These are phyloP conservation scores for Lentinula detonsa DNA, from an alignment of 768 basidiomycete genomes.

Conservation along the genomic window DNA sequence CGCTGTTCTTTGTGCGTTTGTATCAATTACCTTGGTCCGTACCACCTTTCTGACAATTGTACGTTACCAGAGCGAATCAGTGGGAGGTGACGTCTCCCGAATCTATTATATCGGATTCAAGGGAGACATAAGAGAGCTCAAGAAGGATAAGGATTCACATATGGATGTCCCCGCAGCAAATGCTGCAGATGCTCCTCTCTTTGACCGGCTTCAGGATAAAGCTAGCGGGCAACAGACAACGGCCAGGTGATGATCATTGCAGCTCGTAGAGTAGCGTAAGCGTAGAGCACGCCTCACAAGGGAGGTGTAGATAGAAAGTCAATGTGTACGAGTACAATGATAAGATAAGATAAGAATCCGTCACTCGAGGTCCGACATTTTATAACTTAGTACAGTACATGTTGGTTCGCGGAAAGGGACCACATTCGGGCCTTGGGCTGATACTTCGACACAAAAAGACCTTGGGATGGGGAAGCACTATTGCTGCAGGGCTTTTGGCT, in stretches of 20 bases:
- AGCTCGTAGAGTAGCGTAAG: no score
- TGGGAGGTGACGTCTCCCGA: constrained; percentile 57
- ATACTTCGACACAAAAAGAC: neutral
- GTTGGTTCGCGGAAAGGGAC: neutral
- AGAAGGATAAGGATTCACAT: constrained; percentile 55
- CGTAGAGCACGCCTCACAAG: no score
- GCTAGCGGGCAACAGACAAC: constrained; percentile 41
- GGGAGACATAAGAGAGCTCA: constrained; percentile 53
- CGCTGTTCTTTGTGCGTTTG: constrained; percentile 71
- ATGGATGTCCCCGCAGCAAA: constrained; percentile 77
- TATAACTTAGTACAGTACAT: neutral
- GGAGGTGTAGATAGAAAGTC: no score
- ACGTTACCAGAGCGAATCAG: constrained; percentile 45
- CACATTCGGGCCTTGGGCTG: neutral
- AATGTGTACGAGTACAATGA: neutral
- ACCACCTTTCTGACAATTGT: neutral
- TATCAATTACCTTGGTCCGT: neutral
- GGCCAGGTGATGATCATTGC: neutral
- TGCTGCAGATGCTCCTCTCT: constrained; percentile 65
- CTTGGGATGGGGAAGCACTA: constrained; percentile 25
- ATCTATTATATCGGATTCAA: constrained; percentile 83
- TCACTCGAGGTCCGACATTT: no score
- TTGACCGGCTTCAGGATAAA: constrained; percentile 56
- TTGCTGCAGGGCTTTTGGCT: constrained; percentile 35
- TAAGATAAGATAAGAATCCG: neutral